These are phyloP conservation scores for Boletus chippewaensis DNA, from an alignment of 1,284 basidiomycete species.

Conservation along the genomic window DNA sequence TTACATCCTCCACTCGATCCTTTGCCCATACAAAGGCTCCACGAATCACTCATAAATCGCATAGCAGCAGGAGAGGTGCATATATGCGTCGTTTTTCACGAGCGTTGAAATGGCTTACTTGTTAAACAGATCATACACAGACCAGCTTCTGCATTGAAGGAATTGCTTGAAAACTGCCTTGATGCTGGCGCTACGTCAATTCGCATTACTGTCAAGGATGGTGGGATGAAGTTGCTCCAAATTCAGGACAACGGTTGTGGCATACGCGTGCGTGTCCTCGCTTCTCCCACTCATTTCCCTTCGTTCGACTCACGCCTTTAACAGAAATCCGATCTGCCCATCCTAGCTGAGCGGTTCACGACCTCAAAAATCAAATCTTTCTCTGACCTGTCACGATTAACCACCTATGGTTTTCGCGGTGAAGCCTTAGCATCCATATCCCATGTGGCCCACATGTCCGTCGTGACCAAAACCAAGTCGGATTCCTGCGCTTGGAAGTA, in stretches of 20 bases:
- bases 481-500: conserved; percentile 90
- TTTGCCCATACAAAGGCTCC: conserved; percentile 59
- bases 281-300: neutral
- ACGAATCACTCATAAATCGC: conserved; percentile 71
- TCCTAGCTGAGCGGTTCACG: conserved; percentile 93
- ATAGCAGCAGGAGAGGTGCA: conserved; percentile 78
- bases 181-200: conserved; percentile 91
- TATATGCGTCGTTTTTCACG: conserved; percentile 2
- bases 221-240: conserved; percentile 91
- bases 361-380: conserved; percentile 91
- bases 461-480: conserved; percentile 81
- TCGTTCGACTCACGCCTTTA: neutral
- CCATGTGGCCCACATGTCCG: conserved; percentile 85
- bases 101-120: conserved; percentile 6
- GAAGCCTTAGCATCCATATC: conserved; percentile 97
- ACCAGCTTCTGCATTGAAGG: conserved; percentile 94
- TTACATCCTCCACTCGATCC: conserved; percentile 26
- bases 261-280: conserved; percentile 55
- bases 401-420: conserved; percentile 95
- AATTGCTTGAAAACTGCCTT: conserved; percentile 90
- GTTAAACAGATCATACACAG: conserved; percentile 83
- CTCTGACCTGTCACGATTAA: conserved; percentile 78
- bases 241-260: conserved; percentile 97
- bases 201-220: conserved; percentile 87
- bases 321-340: conserved; percentile 72